Percentiles rank a stretch among this genome's conserved stretches.
These are phyloP conservation scores for Ceratocystis smalleyi DNA, from an alignment of 2,329 filamentous ascomycete species.

Conservation along the genomic window DNA sequence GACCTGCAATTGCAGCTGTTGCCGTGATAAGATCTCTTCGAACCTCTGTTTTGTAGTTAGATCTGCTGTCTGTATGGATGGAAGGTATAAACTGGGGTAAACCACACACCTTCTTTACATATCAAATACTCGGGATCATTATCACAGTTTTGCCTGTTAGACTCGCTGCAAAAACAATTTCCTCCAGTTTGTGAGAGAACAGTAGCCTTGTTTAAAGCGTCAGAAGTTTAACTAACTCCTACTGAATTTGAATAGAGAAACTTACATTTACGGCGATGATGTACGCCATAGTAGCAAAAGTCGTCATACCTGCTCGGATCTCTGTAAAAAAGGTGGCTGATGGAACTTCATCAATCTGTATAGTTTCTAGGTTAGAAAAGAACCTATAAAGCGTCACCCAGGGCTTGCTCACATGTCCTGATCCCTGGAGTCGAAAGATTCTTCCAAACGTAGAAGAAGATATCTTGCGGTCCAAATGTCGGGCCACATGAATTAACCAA, in stretches of 20 bases:
- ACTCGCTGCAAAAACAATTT: conserved; percentile 50
- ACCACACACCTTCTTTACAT: conserved; percentile 33
- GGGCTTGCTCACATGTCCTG: conserved; percentile 41
- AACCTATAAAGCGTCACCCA: background rate
- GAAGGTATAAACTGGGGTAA: background rate
- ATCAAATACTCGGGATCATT: conserved; percentile 29
- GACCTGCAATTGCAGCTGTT: conserved; percentile 63
- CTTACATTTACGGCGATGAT: conserved; percentile 60
- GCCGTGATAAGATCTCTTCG: conserved; percentile 68
- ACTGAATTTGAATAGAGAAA: background rate
- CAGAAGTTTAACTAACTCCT: background rate
- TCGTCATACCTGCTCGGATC: conserved; percentile 63
- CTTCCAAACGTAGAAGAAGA: conserved; percentile 33
- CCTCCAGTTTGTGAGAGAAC: conserved; percentile 64
- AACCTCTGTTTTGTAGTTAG: conserved; percentile 29
- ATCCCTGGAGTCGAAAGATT: conserved; percentile 49
- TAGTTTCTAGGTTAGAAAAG: background rate
- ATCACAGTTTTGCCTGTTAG: conserved; percentile 33
- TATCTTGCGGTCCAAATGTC: conserved; percentile 21
- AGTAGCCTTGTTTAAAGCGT: conserved; percentile 35
- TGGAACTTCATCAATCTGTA: conserved; percentile 49
- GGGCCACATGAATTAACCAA: conserved; percentile 6
- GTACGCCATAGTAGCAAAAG: conserved; percentile 70
- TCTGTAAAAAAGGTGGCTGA: conserved; percentile 61
- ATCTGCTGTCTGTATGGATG: background rate